Evolutionary conservation across 140 eudicot species (phyloP), one percentile per base, ranked within the genome.

Genomic region (Bidens hawaiensis): DNA sequence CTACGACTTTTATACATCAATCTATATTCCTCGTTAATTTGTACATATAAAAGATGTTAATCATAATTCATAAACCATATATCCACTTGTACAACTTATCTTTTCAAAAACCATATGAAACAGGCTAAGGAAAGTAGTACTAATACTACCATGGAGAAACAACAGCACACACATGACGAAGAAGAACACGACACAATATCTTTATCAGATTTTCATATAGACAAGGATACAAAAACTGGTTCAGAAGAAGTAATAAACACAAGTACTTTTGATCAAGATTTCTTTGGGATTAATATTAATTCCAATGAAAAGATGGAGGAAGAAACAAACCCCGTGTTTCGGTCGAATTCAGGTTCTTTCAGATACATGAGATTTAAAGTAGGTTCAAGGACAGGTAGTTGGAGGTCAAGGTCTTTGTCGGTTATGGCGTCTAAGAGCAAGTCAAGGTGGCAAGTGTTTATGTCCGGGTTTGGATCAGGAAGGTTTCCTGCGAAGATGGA

Each of bases 241-340:
- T 28, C 65, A 31, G 27, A 65, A 27, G 58, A 74, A 19, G 21
- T 25, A 5, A 46, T 10, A 1, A 48, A 36, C 10, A 16, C n/a
- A n/a, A n/a, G n/a, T n/a, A n/a, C 57, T 8, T 58, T 74, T 57
- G 47, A 68, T 19, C 63, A 79, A 55, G 83, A 76, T 10, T 60
- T 68, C 19, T 83, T 83, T 23, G 89, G 83, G 73, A 71, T 82
- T n/a, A n/a, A n/a, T n/a, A n/a, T n/a, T n/a, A n/a, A n/a, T 52
- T 75, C 78, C 9, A 17, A 14, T 14, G 74, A 70, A 9, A 40
- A 15, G 23, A 26, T 23, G 54, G 22, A 23, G 38, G 68, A n/a
- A n/a, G n/a, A 46, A 49, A 28, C 61, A 30, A 57, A 74, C 57
- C 76, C 83, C 12, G 22, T 66, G 31, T 70, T 78, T 34, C 62